phyloP scores from a whole-genome alignment of 345 rosid species.

The Hibiscus tridactylites region DNA sequence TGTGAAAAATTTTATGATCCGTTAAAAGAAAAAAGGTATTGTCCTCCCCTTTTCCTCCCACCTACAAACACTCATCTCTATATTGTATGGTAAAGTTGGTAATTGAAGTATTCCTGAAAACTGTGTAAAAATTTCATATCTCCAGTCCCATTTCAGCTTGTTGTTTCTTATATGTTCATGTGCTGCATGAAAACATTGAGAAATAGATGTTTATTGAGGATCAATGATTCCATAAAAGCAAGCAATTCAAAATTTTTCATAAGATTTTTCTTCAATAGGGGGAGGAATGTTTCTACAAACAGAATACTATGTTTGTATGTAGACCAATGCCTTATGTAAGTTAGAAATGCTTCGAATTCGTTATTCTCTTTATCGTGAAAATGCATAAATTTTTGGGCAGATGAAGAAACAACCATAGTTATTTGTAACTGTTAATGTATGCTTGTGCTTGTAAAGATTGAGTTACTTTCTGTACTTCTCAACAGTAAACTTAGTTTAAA shows the following conservation, averaged over 20 bases:
- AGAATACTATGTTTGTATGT: background rate
- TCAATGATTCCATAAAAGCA: background rate
- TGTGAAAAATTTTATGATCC: slow-evolving; percentile 91
- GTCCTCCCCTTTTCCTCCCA: background rate
- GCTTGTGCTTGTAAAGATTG: background rate
- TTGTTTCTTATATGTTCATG: background rate
- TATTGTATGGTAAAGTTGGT: background rate
- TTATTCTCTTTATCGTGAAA: background rate
- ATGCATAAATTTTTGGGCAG: background rate
- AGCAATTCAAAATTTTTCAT: background rate
- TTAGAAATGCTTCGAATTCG: background rate
- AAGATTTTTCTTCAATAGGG: slow-evolving; percentile 1
- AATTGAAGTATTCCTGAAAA: background rate
- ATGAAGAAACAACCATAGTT: background rate
- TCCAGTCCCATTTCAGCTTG: background rate
- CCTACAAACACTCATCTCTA: background rate
- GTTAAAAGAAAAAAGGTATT: slow-evolving; percentile 70
- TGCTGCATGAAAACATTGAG: background rate
- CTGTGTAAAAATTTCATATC: background rate
- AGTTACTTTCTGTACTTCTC: background rate
- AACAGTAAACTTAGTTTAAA: background rate
- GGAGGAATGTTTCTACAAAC: background rate
- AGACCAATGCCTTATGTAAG: too few relatives aligned
- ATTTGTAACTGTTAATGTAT: background rate
- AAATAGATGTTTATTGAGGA: background rate